Conservation (phyloP, 2,329 filamentous ascomycete species). For the Diaporthe sp. region DNA sequence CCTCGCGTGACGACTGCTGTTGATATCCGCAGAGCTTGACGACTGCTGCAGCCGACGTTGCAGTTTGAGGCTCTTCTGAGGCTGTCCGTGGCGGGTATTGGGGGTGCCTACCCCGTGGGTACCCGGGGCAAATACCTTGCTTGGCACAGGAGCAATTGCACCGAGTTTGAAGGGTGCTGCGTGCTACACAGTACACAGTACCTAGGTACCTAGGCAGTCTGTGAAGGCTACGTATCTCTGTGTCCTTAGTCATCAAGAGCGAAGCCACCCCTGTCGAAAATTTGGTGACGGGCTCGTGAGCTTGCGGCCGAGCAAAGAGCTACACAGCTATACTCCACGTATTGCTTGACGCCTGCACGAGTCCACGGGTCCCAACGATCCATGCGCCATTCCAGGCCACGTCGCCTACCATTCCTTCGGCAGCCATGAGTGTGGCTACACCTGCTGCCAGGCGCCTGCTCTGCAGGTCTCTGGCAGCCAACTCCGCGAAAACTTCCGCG, state of each 20-base stretch:
- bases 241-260: slow-evolving; percentile 27
- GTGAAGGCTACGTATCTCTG: too few relatives aligned
- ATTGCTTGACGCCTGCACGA: slow-evolving; percentile 6
- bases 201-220: neutral
- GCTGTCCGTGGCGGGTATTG: too few relatives aligned
- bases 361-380: slow-evolving; percentile 22
- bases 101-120: neutral
- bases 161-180: neutral
- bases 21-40: neutral
- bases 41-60: neutral
- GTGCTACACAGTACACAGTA: neutral
- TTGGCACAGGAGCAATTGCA: neutral
- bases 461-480: slow-evolving; percentile 58
- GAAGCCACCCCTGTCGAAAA: slow-evolving; percentile 32
- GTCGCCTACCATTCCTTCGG: slow-evolving; percentile 6
- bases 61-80: slow-evolving; percentile 17
- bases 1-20: neutral
- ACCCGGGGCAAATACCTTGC: slow-evolving; percentile 23
- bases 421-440: slow-evolving; percentile 66
- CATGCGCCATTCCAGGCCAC: slow-evolving; percentile 33
- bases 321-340: slow-evolving; percentile 22
- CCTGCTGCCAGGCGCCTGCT: slow-evolving; percentile 62
- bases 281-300: slow-evolving; percentile 33
- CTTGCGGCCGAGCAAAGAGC: slow-evolving; percentile 30
- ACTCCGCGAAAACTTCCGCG: slow-evolving; percentile 39